These are phyloP conservation scores for Zea luxurians DNA, from an alignment of 176 grass and related monocot species.

Conservation along the genomic window DNA sequence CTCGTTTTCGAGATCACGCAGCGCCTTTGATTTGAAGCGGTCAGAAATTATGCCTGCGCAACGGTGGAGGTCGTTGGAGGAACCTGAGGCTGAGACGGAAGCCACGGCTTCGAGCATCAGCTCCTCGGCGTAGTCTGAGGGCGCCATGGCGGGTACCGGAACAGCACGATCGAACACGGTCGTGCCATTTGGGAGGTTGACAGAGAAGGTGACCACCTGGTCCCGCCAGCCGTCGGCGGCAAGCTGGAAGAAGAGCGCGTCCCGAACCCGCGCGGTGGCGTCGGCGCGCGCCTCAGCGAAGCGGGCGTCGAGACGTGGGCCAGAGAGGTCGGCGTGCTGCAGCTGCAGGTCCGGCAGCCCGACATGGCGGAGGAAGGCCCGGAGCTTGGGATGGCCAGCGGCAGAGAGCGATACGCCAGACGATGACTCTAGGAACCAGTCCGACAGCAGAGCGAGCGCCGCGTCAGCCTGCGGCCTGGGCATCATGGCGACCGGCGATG, in stretches of 20 bases:
- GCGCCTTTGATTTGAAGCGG: conserved; percentile 72
- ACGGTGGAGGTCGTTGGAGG: conserved; percentile 51
- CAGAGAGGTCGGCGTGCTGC: conserved; percentile 45
- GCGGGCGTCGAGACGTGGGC: conserved; percentile 59
- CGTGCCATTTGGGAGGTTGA: conserved; percentile 73
- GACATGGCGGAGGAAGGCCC: conserved; percentile 64
- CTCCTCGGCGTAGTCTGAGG: conserved; percentile 61
- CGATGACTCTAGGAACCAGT: conserved; percentile 81
- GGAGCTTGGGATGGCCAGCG: conserved; percentile 69
- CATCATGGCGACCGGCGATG: conserved; percentile 55
- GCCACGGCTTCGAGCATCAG: conserved; percentile 50
- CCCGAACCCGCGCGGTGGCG: conserved; percentile 63
- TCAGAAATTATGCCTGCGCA: conserved; percentile 80
- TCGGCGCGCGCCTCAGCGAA: conserved; percentile 55
- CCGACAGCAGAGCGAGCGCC: conserved; percentile 61
- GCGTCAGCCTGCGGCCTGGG: conserved; percentile 66
- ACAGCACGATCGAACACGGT: conserved; percentile 64
- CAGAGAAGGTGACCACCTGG: conserved; percentile 46
- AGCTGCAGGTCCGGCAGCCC: conserved; percentile 60
- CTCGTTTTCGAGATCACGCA: conserved; percentile 63
- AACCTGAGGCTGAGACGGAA: conserved; percentile 43
- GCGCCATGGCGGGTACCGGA: conserved; percentile 37
- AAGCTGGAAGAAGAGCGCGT: conserved; percentile 89
- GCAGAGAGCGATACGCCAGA: conserved; percentile 58
- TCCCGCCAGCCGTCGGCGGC: conserved; percentile 65